A percentile compares a stretch with the other conserved stretches of the same genome.
Conservation (phyloP, 768 basidiomycete species). For the Xerocomus brunneocitrinus region DNA sequence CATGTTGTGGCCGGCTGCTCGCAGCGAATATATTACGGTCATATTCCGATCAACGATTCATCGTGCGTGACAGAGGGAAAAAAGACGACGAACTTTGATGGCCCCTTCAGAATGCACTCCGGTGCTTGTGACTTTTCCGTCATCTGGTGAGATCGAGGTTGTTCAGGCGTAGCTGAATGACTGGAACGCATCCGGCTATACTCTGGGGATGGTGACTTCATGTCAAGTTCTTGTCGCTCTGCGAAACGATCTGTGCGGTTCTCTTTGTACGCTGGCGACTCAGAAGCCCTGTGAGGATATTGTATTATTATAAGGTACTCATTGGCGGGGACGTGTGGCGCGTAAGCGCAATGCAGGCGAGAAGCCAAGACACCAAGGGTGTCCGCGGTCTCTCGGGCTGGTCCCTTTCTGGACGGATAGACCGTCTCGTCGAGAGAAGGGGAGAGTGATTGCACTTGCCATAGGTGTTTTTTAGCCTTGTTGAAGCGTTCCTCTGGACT, state of each 20-base stretch:
- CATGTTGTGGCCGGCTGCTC: constrained; percentile 33
- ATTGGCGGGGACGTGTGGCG: constrained; percentile 28
- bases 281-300: constrained; percentile 27
- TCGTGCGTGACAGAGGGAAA: constrained; percentile 3
- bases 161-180: constrained; percentile 15
- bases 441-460: constrained; percentile 23
- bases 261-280: constrained; percentile 25
- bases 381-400: too few species aligned
- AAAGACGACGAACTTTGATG: constrained; percentile 24
- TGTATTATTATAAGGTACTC: constrained; percentile 20
- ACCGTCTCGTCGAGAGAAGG: constrained; percentile 4
- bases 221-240: constrained; percentile 11
- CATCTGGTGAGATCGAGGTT: constrained; percentile 16
- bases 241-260: constrained; percentile 9
- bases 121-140: constrained; percentile 18
- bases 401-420: too few species aligned
- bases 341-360: constrained; percentile 19
- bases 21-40: constrained; percentile 18
- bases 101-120: constrained; percentile 20
- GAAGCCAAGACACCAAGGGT: background rate
- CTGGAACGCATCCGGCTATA: constrained; percentile 18
- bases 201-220: constrained; percentile 22
- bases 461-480: constrained; percentile 35
- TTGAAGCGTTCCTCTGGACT: constrained; percentile 31
- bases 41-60: constrained; percentile 25